Conservation (phyloP, 257 asterid genomes). For the Forsythia viridissima region DNA sequence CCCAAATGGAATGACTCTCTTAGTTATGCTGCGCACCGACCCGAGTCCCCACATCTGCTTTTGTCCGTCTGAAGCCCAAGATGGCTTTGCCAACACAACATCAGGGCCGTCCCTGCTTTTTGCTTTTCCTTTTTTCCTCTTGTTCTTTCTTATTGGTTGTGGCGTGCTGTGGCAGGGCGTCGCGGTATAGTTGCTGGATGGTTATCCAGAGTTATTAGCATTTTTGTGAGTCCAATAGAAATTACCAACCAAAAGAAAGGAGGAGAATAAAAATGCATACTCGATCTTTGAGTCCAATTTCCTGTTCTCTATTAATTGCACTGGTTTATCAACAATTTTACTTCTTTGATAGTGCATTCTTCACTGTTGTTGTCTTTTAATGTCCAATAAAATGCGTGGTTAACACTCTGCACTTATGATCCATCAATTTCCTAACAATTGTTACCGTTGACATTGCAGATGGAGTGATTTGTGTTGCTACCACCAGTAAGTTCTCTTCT, state of each 20-base stretch:
- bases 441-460: conserved; percentile 49
- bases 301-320: background rate
- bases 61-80: too few species aligned
- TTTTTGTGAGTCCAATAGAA: background rate
- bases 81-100: too few species aligned
- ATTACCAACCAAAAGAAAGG: background rate
- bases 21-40: too few species aligned
- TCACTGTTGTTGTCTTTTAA: background rate
- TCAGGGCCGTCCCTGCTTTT: too few species aligned
- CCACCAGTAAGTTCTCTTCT: conserved; percentile 65
- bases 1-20: too few species aligned
- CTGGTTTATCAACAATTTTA: background rate
- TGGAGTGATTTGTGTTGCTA: conserved; percentile 63
- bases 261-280: background rate
- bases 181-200: background rate
- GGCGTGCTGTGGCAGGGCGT: background rate
- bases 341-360: conserved; percentile 9
- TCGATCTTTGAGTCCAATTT: background rate
- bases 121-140: background rate
- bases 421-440: conserved; percentile 27
- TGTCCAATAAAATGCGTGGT: background rate
- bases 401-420: background rate
- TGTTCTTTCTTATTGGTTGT: background rate
- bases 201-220: background rate
- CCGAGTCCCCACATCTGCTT: too few species aligned